These are phyloP conservation scores for Aureobasidium sp. DNA, from an alignment of 2,329 filamentous ascomycete species.

Conservation along the genomic window DNA sequence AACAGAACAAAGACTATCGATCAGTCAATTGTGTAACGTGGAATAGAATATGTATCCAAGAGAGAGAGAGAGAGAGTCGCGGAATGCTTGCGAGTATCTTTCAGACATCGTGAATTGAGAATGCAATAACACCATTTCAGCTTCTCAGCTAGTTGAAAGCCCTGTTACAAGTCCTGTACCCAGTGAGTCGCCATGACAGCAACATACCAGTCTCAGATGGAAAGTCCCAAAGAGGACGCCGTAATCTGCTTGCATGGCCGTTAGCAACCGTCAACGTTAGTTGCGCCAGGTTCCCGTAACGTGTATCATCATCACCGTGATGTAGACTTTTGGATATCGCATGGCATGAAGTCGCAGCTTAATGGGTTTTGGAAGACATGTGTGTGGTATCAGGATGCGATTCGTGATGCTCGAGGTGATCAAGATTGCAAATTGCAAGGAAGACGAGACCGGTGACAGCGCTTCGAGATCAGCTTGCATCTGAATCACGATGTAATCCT, in stretches of 20 bases:
- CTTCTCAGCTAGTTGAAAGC: too few relatives aligned
- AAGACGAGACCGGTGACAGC: too few relatives aligned
- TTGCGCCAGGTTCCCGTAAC: neutral
- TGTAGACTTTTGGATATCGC: neutral
- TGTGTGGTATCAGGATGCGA: neutral
- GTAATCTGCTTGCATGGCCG: slow-evolving; percentile 9
- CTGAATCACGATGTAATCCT: neutral
- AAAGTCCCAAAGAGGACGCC: neutral
- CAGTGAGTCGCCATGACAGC: neutral
- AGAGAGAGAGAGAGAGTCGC: neutral
- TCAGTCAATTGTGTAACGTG: neutral
- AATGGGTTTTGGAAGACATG: neutral
- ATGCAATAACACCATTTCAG: too few relatives aligned
- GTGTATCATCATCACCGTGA: neutral
- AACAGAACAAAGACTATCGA: neutral
- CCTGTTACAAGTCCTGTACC: too few relatives aligned
- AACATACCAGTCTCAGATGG: neutral
- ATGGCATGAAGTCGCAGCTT: too few relatives aligned
- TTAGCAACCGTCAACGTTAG: neutral
- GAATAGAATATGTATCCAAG: neutral
- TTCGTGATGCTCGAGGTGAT: too few relatives aligned
- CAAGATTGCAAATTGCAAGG: too few relatives aligned
- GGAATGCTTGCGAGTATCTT: neutral
- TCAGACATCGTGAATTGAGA: too few relatives aligned
- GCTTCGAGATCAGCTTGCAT: too few relatives aligned